Percentiles rank a stretch among this genome's conserved stretches.
Conservation (phyloP, 805 yeast genomes). For the Lachancea sp. region DNA sequence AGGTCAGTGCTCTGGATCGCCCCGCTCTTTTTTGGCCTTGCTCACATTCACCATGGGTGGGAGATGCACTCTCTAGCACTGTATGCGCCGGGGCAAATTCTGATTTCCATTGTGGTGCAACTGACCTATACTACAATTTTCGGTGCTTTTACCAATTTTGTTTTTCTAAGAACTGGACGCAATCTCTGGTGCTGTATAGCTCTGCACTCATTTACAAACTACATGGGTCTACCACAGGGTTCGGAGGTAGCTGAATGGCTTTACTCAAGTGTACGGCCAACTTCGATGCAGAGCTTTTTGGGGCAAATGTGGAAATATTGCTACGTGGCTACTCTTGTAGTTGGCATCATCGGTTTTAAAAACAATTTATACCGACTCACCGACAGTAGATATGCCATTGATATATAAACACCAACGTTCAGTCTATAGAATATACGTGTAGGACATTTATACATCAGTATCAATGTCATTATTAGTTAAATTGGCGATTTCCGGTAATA, state of each 20-base stretch:
- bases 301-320: conserved; percentile 21
- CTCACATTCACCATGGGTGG: conserved; percentile 33
- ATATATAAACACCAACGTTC: neutral
- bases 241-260: conserved; percentile 17
- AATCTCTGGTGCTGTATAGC: conserved; percentile 28
- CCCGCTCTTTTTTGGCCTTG: conserved; percentile 31
- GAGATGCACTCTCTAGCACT: conserved; percentile 20
- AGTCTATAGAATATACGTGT: no score
- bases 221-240: conserved; percentile 31
- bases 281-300: neutral
- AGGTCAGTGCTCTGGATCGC: conserved; percentile 18
- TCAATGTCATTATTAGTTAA: neutral
- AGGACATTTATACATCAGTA: neutral
- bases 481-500: neutral
- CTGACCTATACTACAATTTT: conserved; percentile 29
- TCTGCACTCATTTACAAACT: conserved; percentile 29
- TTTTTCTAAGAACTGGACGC: conserved; percentile 27
- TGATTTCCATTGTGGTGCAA: conserved; percentile 22
- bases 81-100: conserved; percentile 13
- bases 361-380: conserved; percentile 8
- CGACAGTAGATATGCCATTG: conserved; percentile 2
- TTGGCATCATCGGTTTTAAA: conserved; percentile 21
- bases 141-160: conserved; percentile 30
- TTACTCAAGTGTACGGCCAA: neutral
- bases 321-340: conserved; percentile 17